Conservation (phyloP, 2,329 filamentous ascomycete species). For the Alternaria rosae region DNA sequence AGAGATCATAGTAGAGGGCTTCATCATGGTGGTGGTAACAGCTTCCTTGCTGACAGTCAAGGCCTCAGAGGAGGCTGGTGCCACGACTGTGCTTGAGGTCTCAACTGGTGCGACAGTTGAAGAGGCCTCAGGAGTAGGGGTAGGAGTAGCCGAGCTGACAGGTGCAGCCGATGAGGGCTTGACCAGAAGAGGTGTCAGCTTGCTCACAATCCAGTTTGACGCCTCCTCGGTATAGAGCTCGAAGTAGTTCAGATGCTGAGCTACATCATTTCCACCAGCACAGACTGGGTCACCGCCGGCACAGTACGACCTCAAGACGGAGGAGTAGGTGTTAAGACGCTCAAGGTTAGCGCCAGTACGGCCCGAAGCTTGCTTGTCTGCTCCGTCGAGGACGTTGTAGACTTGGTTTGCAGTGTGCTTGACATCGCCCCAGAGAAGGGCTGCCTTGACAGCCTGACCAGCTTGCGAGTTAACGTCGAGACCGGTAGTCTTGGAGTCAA, state of each 20-base stretch:
- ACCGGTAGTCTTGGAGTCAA: conserved; percentile 4
- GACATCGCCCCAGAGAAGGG: conserved; percentile 10
- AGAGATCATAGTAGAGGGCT: conserved; percentile 1
- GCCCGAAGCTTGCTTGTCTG: conserved; percentile 9
- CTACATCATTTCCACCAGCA: neutral
- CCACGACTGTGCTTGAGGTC: neutral
- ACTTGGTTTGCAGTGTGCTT: conserved; percentile 12
- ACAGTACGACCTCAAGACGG: conserved; percentile 13
- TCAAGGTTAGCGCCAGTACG: conserved; percentile 11
- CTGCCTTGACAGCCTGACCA: conserved; percentile 12
- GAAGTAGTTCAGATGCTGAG: conserved; percentile 14
- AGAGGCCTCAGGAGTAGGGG: neutral
- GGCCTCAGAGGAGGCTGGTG: neutral
- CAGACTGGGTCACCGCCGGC: conserved; percentile 10
- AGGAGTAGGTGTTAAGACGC: conserved; percentile 4
- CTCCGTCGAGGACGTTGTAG: conserved; percentile 16
- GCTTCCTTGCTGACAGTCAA: neutral
- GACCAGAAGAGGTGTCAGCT: conserved; percentile 8
- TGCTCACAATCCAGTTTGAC: conserved; percentile 8
- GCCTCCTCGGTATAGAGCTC: conserved; percentile 11
- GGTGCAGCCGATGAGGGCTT: conserved; percentile 1
- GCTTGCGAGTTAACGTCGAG: conserved; percentile 4
- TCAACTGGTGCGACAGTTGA: neutral
- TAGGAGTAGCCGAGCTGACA: conserved; percentile 3
- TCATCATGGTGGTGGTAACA: neutral